A percentile compares a stretch with the other conserved stretches of the same genome.
Evolutionary conservation across 2,329 filamentous ascomycete genomes (phyloP).

Genomic region (Colletotrichum chlorophyti): DNA sequence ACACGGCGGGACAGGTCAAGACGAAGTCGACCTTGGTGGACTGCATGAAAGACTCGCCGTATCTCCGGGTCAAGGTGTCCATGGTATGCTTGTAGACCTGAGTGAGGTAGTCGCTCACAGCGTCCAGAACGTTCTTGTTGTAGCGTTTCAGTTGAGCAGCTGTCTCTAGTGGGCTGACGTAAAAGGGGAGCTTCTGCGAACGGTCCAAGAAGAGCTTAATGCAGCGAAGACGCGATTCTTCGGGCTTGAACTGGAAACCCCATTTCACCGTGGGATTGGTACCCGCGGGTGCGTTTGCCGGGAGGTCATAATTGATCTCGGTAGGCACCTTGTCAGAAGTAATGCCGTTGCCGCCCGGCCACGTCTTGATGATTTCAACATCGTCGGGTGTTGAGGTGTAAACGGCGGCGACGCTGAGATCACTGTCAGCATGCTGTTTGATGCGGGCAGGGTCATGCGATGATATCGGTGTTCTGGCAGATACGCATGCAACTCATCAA

Average conservation of each 20-base stretch:
- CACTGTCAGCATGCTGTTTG: conserved; percentile 12
- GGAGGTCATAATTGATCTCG: conserved; percentile 71
- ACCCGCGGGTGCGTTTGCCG: conserved; percentile 42
- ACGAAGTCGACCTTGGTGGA: conserved; percentile 80
- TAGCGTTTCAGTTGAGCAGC: conserved; percentile 76
- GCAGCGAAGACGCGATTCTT: conserved; percentile 77
- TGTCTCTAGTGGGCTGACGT: conserved; percentile 79
- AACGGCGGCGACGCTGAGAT: conserved; percentile 69
- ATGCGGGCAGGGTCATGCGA: background rate
- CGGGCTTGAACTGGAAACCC: conserved; percentile 84
- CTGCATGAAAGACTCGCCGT: conserved; percentile 80
- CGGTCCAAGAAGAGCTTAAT: conserved; percentile 87
- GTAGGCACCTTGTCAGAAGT: conserved; percentile 89
- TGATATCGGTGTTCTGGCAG: background rate
- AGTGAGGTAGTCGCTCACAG: conserved; percentile 80
- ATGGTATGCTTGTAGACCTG: conserved; percentile 81
- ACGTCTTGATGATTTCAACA: conserved; percentile 83
- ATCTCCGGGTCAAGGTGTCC: conserved; percentile 75
- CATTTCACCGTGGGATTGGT: conserved; percentile 67
- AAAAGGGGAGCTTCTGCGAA: conserved; percentile 81
- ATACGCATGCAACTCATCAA: background rate
- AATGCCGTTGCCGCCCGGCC: conserved; percentile 84
- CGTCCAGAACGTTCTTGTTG: conserved; percentile 80
- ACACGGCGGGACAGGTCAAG: conserved; percentile 82
- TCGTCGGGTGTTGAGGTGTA: conserved; percentile 81